Evolutionary conservation across 2,329 filamentous ascomycete species (phyloP).

Genomic region (Pseudocercospora cruenta): DNA sequence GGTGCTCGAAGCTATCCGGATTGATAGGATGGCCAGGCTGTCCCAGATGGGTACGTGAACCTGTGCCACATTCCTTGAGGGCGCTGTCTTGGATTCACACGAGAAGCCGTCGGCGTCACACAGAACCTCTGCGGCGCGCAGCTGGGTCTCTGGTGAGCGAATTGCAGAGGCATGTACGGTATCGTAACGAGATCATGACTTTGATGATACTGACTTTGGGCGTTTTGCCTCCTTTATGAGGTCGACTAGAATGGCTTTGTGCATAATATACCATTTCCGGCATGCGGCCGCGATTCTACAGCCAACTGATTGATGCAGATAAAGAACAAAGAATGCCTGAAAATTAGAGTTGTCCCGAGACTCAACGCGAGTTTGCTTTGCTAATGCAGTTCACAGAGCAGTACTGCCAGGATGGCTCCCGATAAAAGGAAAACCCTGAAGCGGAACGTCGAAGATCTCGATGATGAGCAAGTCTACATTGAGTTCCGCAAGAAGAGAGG

Average conservation of each 20-base stretch:
- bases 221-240: background rate
- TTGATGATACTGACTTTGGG: background rate
- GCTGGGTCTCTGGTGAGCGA: background rate
- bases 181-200: background rate
- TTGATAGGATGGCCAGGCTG: background rate
- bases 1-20: slow-evolving; percentile 43
- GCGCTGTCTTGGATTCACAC: background rate
- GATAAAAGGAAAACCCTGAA: background rate
- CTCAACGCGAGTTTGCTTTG: background rate
- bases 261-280: background rate
- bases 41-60: background rate
- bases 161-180: background rate
- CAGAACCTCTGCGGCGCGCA: background rate
- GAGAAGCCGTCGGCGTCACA: background rate
- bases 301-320: background rate
- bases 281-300: background rate
- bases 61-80: background rate
- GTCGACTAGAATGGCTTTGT: background rate
- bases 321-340: background rate
- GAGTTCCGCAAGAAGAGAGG: background rate
- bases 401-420: background rate
- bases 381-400: background rate
- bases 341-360: background rate
- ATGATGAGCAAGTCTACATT: background rate
- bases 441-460: background rate